Conservation (phyloP, 495 filamentous ascomycete species). For the Stereocaulon alpinum region DNA sequence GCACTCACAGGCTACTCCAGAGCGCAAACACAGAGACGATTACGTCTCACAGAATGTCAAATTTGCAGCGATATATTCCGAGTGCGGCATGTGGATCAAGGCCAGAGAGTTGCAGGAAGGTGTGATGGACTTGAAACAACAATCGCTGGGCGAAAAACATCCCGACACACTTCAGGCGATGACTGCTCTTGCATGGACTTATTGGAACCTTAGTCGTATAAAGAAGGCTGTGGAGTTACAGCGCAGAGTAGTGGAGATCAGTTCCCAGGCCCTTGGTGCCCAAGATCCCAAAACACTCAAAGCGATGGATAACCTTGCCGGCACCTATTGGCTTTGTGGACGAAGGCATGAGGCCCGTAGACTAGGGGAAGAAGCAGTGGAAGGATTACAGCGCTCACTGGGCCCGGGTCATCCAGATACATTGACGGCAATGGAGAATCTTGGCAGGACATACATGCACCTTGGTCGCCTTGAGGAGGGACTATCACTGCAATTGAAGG, state of each 20-base stretch:
- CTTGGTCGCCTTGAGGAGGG: constrained; percentile 16
- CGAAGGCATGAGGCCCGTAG: constrained; percentile 7
- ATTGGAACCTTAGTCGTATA: constrained; percentile 21
- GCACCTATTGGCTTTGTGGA: constrained; percentile 19
- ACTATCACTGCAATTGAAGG: constrained; percentile 19
- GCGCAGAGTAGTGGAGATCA: constrained; percentile 12
- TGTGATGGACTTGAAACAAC: constrained; percentile 13
- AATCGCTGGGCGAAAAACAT: constrained; percentile 15
- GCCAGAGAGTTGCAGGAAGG: constrained; percentile 14
- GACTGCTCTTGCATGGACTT: constrained; percentile 18
- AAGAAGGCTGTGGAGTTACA: constrained; percentile 13
- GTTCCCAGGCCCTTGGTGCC: constrained; percentile 13
- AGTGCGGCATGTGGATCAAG: constrained; percentile 18
- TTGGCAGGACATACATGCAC: constrained; percentile 20
- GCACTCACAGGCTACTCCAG: not conserved
- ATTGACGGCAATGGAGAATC: constrained; percentile 19
- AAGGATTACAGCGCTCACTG: constrained; percentile 14
- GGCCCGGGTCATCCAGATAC: constrained; percentile 22
- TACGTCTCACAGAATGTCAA: constrained; percentile 8
- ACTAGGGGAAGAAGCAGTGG: constrained; percentile 19
- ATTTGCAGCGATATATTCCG: constrained; percentile 12
- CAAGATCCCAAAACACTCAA: constrained; percentile 15
- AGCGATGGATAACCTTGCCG: constrained; percentile 19
- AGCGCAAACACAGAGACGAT: not conserved
- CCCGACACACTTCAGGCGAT: constrained; percentile 16